A percentile compares a stretch with the other conserved stretches of the same genome.
Evolutionary conservation across 129 eudicot species (phyloP).

Genomic region (Pittosporum tobira): DNA sequence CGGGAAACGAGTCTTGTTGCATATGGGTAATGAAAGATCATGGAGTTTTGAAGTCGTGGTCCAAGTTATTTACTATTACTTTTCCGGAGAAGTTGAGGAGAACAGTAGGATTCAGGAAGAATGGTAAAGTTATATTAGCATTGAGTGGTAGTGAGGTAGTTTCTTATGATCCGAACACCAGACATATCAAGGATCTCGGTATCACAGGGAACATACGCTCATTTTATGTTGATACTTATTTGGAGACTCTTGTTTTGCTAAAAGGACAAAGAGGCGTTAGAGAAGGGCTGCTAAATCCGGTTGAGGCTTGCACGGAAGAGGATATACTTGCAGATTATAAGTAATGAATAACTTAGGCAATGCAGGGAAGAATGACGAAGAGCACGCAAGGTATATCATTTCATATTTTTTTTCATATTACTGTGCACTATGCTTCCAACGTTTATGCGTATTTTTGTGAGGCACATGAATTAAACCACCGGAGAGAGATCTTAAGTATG

Average conservation of each 20-base stretch:
- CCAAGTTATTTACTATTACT: conserved; percentile 18
- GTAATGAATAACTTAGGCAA: not conserved
- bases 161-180: conserved; percentile 19
- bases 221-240: conserved; percentile 33
- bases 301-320: not conserved
- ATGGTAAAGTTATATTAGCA: conserved; percentile 38
- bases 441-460: not conserved
- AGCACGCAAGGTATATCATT: conserved; percentile 6
- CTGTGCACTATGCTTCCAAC: not conserved
- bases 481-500: no score
- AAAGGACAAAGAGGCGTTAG: conserved; percentile 11
- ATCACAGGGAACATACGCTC: conserved; percentile 30
- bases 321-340: not conserved
- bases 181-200: conserved; percentile 18
- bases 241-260: conserved; percentile 43
- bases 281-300: not conserved
- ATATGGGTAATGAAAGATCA: conserved; percentile 61
- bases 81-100: conserved; percentile 21
- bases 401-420: not conserved
- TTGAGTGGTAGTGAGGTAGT: conserved; percentile 24
- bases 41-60: conserved; percentile 40
- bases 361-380: not conserved
- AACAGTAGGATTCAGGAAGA: conserved; percentile 32
- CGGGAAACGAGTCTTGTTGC: conserved; percentile 21
- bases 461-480: not conserved